These are phyloP conservation scores for Tetracladium marchalianum DNA, from an alignment of 495 filamentous ascomycete genomes.

Conservation along the genomic window DNA sequence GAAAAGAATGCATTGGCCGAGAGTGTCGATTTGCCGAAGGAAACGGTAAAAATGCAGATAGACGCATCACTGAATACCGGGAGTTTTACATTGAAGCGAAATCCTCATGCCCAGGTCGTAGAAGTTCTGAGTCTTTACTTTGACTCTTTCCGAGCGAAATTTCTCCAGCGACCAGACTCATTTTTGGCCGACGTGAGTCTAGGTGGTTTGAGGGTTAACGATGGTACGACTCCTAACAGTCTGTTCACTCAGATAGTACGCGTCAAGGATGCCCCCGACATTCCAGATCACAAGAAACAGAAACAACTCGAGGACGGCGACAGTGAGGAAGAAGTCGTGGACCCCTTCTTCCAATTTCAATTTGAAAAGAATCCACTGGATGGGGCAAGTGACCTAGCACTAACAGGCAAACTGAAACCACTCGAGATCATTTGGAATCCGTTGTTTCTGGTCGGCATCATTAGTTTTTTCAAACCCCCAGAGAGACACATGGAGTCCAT, in stretches of 20 bases:
- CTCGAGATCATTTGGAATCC: constrained; percentile 97
- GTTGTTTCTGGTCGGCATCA: constrained; percentile 77
- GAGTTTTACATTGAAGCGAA: constrained; percentile 84
- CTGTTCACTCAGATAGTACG: constrained; percentile 88
- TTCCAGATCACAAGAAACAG: constrained; percentile 33
- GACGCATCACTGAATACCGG: constrained; percentile 84
- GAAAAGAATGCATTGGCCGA: constrained; percentile 86
- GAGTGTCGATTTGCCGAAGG: constrained; percentile 77
- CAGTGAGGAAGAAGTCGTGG: constrained; percentile 35
- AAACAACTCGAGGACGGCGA: constrained; percentile 45
- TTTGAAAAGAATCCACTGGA: constrained; percentile 94
- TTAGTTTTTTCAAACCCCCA: constrained; percentile 90
- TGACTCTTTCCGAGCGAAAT: constrained; percentile 82
- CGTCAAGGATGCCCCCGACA: constrained; percentile 73
- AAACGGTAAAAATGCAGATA: constrained; percentile 84
- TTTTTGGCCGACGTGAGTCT: constrained; percentile 81
- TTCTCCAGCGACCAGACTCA: constrained; percentile 80
- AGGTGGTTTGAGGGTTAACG: constrained; percentile 86
- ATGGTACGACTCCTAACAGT: constrained; percentile 85
- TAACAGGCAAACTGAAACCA: constrained; percentile 86
- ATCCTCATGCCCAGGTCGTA: constrained; percentile 66
- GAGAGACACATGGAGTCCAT: constrained; percentile 98
- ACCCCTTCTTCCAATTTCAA: constrained; percentile 84
- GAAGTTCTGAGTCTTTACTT: constrained; percentile 88
- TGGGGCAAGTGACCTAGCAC: constrained; percentile 76